Evolutionary conservation across 2,329 filamentous ascomycete genomes (phyloP).

Genomic region (Colletotrichum lindemuthianum): DNA sequence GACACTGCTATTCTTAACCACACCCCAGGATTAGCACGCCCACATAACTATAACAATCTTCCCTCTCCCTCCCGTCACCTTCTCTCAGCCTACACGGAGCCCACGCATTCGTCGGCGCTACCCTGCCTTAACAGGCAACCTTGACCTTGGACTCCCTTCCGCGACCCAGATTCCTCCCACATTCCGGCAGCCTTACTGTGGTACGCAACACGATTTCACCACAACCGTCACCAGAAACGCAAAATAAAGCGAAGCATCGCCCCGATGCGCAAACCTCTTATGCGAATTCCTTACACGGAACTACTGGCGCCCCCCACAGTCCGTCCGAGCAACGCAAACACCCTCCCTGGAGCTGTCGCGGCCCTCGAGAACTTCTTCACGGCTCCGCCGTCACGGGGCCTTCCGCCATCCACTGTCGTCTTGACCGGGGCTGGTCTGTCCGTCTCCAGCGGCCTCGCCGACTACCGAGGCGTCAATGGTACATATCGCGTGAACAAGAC

Average conservation of each 20-base stretch:
- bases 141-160: not conserved
- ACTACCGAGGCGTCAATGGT: slow-evolving; percentile 89
- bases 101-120: slow-evolving; percentile 17
- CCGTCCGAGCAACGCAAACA: slow-evolving; percentile 76
- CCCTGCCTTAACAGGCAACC: slow-evolving; percentile 10
- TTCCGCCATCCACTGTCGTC: slow-evolving; percentile 59
- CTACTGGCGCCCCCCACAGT: slow-evolving; percentile 80
- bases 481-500: slow-evolving; percentile 93
- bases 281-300: slow-evolving; percentile 92
- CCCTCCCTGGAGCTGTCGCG: slow-evolving; percentile 76
- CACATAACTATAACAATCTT: slow-evolving; percentile 3
- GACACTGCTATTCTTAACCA: slow-evolving; percentile 20
- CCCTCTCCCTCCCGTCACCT: not conserved
- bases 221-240: slow-evolving; percentile 1
- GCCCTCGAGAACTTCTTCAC: slow-evolving; percentile 83
- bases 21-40: slow-evolving; percentile 10
- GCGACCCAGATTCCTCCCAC: slow-evolving; percentile 22
- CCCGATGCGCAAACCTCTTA: slow-evolving; percentile 74
- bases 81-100: slow-evolving; percentile 21
- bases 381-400: slow-evolving; percentile 61
- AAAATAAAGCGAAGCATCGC: slow-evolving; percentile 15
- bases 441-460: slow-evolving; percentile 90
- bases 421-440: slow-evolving; percentile 90
- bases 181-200: slow-evolving; percentile 24
- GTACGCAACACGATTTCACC: too few species aligned